Evolutionary conservation across 2,329 filamentous ascomycete species (phyloP).

Genomic region (Nakataea oryzae): DNA sequence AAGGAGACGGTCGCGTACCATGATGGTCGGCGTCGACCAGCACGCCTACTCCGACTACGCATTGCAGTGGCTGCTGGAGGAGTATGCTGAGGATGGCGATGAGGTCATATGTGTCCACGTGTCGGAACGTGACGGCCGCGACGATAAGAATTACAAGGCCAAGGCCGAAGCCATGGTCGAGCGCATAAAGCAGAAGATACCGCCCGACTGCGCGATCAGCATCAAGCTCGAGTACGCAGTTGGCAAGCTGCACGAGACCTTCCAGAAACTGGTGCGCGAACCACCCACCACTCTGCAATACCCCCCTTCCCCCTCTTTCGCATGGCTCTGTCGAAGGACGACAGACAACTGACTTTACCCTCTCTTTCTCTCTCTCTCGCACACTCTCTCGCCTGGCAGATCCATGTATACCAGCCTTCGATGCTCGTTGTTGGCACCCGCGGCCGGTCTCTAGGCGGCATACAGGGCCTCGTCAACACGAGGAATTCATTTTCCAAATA

Average conservation of each 20-base stretch:
- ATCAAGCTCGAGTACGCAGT: slow-evolving; percentile 79
- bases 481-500: slow-evolving; percentile 83
- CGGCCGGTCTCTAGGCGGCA: slow-evolving; percentile 72
- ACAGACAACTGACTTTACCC: neutral
- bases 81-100: slow-evolving; percentile 86
- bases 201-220: slow-evolving; percentile 70
- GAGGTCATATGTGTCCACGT: slow-evolving; percentile 87
- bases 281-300: neutral
- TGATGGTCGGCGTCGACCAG: slow-evolving; percentile 84
- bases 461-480: slow-evolving; percentile 72
- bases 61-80: slow-evolving; percentile 83
- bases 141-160: slow-evolving; percentile 61
- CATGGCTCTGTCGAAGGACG: neutral
- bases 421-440: slow-evolving; percentile 86
- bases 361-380: no score
- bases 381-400: slow-evolving; percentile 45
- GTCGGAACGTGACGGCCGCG: slow-evolving; percentile 70
- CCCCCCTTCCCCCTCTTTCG: neutral
- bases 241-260: slow-evolving; percentile 81
- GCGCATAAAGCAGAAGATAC: slow-evolving; percentile 69
- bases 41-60: slow-evolving; percentile 90
- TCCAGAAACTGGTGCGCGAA: slow-evolving; percentile 69
- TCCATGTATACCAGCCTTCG: slow-evolving; percentile 82
- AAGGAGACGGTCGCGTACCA: slow-evolving; percentile 71
- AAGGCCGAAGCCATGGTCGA: slow-evolving; percentile 68